phyloP scores from a whole-genome alignment of 2,329 filamentous ascomycete genomes.

The Sporothrix inflata region DNA sequence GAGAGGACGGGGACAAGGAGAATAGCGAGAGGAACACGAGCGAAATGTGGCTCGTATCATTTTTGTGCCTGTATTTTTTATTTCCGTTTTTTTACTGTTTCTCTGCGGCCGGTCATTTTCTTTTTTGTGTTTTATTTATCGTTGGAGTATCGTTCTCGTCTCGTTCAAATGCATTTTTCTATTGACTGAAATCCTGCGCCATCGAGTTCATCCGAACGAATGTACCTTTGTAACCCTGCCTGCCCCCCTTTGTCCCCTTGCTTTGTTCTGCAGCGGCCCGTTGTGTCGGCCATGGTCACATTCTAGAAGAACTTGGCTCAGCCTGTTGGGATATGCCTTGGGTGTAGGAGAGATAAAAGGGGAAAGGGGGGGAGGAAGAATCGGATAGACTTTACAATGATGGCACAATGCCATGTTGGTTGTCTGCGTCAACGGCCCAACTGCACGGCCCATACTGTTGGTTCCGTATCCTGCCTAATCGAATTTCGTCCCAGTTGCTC shows the following conservation, averaged over 20 bases:
- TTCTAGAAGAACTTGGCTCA: neutral
- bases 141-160: constrained; percentile 22
- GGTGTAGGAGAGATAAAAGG: neutral
- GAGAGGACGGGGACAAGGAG: neutral
- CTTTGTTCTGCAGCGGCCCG: constrained; percentile 14
- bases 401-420: neutral
- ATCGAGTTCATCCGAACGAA: neutral
- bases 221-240: neutral
- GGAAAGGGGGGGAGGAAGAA: neutral
- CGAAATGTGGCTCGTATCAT: neutral
- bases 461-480: neutral
- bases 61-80: constrained; percentile 21
- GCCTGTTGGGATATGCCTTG: neutral
- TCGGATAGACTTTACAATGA: neutral
- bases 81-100: neutral
- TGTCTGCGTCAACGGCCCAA: neutral
- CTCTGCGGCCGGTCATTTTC: neutral
- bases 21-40: neutral
- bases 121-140: constrained; percentile 15
- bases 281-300: constrained; percentile 5
- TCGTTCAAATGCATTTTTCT: constrained; percentile 17
- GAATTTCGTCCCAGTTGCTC: neutral
- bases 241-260: neutral
- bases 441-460: neutral
- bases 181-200: neutral